Percentiles rank a stretch among this genome's conserved stretches.
These are phyloP conservation scores for Botryotinia globosa DNA, from an alignment of 2,329 filamentous ascomycete genomes.

Conservation along the genomic window DNA sequence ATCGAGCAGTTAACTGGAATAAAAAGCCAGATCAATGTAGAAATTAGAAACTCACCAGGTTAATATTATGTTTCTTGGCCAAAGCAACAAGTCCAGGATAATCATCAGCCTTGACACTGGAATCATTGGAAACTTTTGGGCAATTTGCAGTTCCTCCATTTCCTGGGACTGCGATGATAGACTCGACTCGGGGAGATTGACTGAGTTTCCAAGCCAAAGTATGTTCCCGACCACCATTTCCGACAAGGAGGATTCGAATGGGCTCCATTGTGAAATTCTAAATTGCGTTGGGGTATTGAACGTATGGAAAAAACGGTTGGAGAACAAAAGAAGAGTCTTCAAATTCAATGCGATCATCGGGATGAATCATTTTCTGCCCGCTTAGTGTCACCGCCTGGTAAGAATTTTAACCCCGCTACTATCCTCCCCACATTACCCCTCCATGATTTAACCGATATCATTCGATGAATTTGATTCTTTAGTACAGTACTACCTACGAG, in stretches of 20 bases:
- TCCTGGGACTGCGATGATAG: conserved; percentile 69
- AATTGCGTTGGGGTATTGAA: background rate
- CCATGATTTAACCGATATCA: background rate
- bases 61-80: conserved; percentile 68
- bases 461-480: background rate
- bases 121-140: conserved; percentile 70
- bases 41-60: conserved; percentile 48
- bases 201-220: conserved; percentile 91
- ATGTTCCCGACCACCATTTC: conserved; percentile 92
- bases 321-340: conserved; percentile 7
- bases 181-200: conserved; percentile 74
- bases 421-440: conserved; percentile 2
- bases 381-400: conserved; percentile 15
- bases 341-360: background rate
- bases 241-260: conserved; percentile 73
- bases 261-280: conserved; percentile 25
- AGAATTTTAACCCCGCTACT: conserved; percentile 10
- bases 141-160: conserved; percentile 81
- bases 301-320: background rate
- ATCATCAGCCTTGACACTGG: conserved; percentile 65
- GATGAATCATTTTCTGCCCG: conserved; percentile 15
- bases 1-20: background rate
- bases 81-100: conserved; percentile 73
- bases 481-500: too few species aligned
- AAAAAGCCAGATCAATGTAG: background rate